These are phyloP conservation scores for Chenopodium quinoa DNA, from an alignment of 148 eudicot genomes.

Conservation along the genomic window DNA sequence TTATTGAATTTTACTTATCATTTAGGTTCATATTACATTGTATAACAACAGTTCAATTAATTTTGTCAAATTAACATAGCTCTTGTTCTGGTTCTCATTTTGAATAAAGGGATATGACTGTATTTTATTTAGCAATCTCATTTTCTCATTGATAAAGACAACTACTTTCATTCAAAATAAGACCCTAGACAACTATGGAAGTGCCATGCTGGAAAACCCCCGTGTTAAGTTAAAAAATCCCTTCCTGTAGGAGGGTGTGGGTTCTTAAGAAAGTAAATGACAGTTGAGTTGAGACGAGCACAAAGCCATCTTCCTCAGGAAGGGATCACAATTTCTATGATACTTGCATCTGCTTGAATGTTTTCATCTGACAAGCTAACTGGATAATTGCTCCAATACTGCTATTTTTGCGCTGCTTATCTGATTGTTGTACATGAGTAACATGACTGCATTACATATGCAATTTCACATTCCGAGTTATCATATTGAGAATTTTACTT, in stretches of 20 bases:
- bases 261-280: not conserved
- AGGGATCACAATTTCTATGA: not conserved
- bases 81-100: not conserved
- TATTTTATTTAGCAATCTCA: not conserved
- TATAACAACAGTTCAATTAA: not conserved
- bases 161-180: not conserved
- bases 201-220: not conserved
- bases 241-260: not conserved
- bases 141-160: not conserved
- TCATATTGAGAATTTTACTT: not conserved
- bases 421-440: not conserved
- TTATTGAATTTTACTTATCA: not conserved
- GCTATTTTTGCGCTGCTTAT: not conserved
- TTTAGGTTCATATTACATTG: not conserved
- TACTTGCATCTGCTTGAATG: not conserved
- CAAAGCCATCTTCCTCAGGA: not conserved
- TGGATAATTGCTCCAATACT: not conserved
- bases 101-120: not conserved
- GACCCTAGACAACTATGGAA: not conserved
- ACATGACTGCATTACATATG: not conserved
- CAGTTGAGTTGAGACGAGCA: not conserved
- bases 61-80: not conserved
- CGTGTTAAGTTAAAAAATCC: not conserved
- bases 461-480: not conserved
- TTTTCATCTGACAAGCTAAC: not conserved